phyloP scores from a whole-genome alignment of 768 basidiomycete genomes.

The Agrocybe pediades region DNA sequence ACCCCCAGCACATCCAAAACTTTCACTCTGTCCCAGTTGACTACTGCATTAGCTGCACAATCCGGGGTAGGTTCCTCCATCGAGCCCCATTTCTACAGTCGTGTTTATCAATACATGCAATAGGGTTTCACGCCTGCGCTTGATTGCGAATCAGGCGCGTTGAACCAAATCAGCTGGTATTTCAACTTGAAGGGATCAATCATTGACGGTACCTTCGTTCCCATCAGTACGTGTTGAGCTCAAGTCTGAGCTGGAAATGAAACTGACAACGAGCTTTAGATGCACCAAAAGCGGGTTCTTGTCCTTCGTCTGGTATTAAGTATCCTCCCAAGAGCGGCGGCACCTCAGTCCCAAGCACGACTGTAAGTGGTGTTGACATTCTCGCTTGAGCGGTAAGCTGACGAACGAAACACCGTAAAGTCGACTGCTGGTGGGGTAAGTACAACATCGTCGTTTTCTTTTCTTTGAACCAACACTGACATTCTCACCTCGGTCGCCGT shows the following conservation, averaged over 20 bases:
- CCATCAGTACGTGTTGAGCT: constrained; percentile 48
- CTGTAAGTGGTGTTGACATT: constrained; percentile 22
- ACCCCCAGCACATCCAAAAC: constrained; percentile 62
- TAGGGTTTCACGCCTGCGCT: constrained; percentile 48
- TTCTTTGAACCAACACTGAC: neutral
- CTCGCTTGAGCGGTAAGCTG: neutral
- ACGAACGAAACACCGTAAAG: neutral
- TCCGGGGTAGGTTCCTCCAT: constrained; percentile 35
- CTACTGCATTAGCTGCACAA: constrained; percentile 53
- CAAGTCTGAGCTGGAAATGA: neutral
- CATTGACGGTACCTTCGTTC: constrained; percentile 64
- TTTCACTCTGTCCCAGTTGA: constrained; percentile 55
- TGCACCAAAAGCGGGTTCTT: constrained; percentile 49
- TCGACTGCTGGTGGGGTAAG: neutral
- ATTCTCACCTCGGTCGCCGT: neutral
- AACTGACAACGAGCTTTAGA: constrained; percentile 34
- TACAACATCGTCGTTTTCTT: neutral
- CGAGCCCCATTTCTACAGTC: neutral
- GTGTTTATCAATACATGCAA: neutral
- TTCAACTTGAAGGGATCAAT: constrained; percentile 67
- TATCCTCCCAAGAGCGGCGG: constrained; percentile 58
- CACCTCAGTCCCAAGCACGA: constrained; percentile 17
- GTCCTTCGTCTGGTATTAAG: constrained; percentile 57
- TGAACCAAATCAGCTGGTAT: constrained; percentile 56
- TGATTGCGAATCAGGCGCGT: constrained; percentile 27